These are phyloP conservation scores for Wickerhamiella qilinensis DNA, from an alignment of 805 yeast species.

Conservation along the genomic window DNA sequence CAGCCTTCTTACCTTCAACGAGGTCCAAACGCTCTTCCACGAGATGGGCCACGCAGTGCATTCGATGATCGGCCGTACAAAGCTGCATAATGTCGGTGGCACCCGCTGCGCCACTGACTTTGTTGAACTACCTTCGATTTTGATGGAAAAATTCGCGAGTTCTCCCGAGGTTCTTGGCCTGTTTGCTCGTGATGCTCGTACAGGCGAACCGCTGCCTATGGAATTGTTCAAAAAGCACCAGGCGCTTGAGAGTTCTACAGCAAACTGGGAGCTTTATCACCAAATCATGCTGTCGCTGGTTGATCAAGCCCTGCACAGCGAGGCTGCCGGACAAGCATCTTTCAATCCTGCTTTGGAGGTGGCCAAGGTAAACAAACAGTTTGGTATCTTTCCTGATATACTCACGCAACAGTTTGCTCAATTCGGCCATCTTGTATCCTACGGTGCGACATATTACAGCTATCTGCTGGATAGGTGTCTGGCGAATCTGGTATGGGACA, in stretches of 20 bases:
- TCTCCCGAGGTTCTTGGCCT: slow-evolving; percentile 58
- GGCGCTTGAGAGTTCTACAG: slow-evolving; percentile 4
- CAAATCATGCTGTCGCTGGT: slow-evolving; percentile 82
- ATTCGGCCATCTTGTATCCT: slow-evolving; percentile 83
- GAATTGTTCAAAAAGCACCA: slow-evolving; percentile 6
- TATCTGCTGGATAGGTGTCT: slow-evolving; percentile 84
- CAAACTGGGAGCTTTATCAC: slow-evolving; percentile 60
- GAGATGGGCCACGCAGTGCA: slow-evolving; percentile 99
- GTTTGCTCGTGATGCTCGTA: slow-evolving; percentile 57
- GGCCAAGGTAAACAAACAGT: slow-evolving; percentile 43
- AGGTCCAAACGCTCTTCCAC: slow-evolving; percentile 88
- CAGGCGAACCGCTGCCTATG: slow-evolving; percentile 43
- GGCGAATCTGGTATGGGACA: slow-evolving; percentile 71
- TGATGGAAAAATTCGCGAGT: slow-evolving; percentile 85
- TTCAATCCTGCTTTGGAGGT: slow-evolving; percentile 48
- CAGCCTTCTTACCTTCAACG: slow-evolving; percentile 51
- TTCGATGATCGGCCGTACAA: slow-evolving; percentile 86
- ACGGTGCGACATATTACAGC: slow-evolving; percentile 88
- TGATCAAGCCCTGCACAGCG: slow-evolving; percentile 63
- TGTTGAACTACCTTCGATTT: slow-evolving; percentile 90
- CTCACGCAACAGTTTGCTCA: slow-evolving; percentile 83
- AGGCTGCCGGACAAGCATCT: slow-evolving; percentile 16
- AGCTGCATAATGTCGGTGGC: slow-evolving; percentile 81
- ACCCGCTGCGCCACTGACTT: slow-evolving; percentile 93
- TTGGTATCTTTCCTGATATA: slow-evolving; percentile 48